These are phyloP conservation scores for Lobosporangium transversale DNA, from an alignment of 192 early-diverging fungal genomes.

Conservation along the genomic window DNA sequence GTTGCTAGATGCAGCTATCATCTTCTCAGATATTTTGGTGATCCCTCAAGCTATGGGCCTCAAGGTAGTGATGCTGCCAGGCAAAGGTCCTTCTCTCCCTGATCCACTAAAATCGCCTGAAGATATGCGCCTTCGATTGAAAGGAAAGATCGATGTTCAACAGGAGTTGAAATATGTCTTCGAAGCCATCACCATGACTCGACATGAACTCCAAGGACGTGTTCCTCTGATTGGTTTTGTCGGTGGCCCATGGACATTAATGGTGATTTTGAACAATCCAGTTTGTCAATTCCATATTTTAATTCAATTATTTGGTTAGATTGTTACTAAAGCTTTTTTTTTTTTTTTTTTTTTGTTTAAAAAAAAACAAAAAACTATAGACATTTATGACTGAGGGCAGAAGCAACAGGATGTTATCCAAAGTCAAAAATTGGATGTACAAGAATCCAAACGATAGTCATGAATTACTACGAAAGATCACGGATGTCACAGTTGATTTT, in stretches of 20 bases:
- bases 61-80: slow-evolving; percentile 89
- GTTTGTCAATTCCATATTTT: background rate
- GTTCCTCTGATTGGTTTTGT: slow-evolving; percentile 94
- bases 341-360: background rate
- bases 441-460: slow-evolving; percentile 78
- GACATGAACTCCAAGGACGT: slow-evolving; percentile 81
- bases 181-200: slow-evolving; percentile 92
- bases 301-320: background rate
- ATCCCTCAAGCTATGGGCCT: slow-evolving; percentile 96
- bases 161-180: slow-evolving; percentile 87
- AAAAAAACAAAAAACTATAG: slow-evolving; percentile 1
- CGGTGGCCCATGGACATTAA: slow-evolving; percentile 97
- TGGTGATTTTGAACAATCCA: slow-evolving; percentile 56
- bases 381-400: slow-evolving; percentile 98
- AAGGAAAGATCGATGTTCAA: slow-evolving; percentile 71
- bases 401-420: slow-evolving; percentile 85
- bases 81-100: slow-evolving; percentile 88
- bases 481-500: slow-evolving; percentile 85
- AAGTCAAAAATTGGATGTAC: slow-evolving; percentile 91
- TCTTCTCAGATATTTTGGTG: slow-evolving; percentile 98
- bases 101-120: slow-evolving; percentile 74
- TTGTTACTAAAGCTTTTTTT: background rate
- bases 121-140: slow-evolving; percentile 72
- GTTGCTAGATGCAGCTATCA: slow-evolving; percentile 94
- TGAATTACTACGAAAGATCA: slow-evolving; percentile 80